Conservation (phyloP, 208 protist genomes). For the Wallacemonas rigidus region DNA sequence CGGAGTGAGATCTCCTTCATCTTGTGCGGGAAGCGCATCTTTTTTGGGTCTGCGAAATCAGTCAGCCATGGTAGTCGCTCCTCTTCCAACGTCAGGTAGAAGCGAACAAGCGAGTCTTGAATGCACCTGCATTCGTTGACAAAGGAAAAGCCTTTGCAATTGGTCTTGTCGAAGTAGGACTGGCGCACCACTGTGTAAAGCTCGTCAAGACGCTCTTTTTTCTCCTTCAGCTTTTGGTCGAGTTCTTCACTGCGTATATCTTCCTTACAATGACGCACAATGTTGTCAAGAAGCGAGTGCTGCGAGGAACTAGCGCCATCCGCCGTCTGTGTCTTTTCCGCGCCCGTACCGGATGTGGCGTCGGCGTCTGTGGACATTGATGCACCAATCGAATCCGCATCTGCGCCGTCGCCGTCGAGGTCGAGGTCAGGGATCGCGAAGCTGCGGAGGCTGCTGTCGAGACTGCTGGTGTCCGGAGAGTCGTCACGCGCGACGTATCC, state of each 20-base stretch:
- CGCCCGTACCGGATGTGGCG: background rate
- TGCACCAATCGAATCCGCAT: background rate
- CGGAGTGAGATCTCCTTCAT: constrained; percentile 45
- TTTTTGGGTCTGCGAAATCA: constrained; percentile 62
- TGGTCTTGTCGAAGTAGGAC: constrained; percentile 46
- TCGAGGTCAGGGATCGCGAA: background rate
- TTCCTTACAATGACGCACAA: constrained; percentile 5
- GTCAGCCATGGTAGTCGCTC: constrained; percentile 72
- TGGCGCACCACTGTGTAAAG: background rate
- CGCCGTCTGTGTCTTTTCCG: background rate
- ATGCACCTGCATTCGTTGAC: constrained; percentile 28
- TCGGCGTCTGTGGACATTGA: background rate
- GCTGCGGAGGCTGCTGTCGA: constrained; percentile 31
- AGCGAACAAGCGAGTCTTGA: background rate
- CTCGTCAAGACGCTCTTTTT: background rate
- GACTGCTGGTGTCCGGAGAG: constrained; percentile 1
- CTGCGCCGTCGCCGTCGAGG: background rate
- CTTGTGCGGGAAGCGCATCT: constrained; percentile 54
- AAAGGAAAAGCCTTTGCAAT: constrained; percentile 18
- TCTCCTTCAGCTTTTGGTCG: background rate
- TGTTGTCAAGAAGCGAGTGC: background rate
- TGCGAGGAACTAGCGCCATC: background rate
- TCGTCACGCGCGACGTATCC: background rate
- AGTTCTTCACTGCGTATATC: constrained; percentile 14
- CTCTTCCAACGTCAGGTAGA: constrained; percentile 38